These are phyloP conservation scores for Phyllosticta capitalensis DNA, from an alignment of 2,329 filamentous ascomycete genomes.

Conservation along the genomic window DNA sequence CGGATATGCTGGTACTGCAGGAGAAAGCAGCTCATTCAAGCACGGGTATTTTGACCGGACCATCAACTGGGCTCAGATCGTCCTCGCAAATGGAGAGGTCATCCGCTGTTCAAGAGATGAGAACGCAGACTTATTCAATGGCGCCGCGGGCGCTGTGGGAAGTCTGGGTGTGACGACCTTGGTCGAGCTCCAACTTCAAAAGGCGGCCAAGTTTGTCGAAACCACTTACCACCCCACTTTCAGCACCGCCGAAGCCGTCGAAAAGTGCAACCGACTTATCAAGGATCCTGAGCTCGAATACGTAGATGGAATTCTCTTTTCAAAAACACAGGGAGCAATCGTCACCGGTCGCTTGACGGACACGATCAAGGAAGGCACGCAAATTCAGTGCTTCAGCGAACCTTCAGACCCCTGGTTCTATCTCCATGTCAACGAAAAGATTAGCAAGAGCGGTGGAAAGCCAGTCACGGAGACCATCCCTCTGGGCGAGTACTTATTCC, in stretches of 20 bases:
- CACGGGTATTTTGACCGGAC: constrained; percentile 54
- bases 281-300: constrained; percentile 25
- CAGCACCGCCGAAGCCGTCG: not conserved
- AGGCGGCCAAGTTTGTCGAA: not conserved
- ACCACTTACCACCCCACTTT: constrained; percentile 2
- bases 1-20: constrained; percentile 57
- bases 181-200: constrained; percentile 36
- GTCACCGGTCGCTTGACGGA: constrained; percentile 35
- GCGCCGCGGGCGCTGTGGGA: constrained; percentile 57
- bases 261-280: not conserved
- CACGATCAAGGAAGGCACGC: not conserved
- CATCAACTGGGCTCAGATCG: constrained; percentile 53
- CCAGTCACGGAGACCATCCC: constrained; percentile 48
- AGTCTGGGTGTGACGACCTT: constrained; percentile 57
- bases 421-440: constrained; percentile 26
- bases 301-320: constrained; percentile 43
- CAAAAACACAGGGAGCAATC: constrained; percentile 32
- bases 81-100: constrained; percentile 52
- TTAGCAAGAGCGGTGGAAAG: not conserved
- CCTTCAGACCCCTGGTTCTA: constrained; percentile 43
- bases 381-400: constrained; percentile 1
- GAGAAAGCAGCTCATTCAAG: constrained; percentile 60
- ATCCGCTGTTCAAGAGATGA: constrained; percentile 45
- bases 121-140: constrained; percentile 52
- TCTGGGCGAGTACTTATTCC: constrained; percentile 58